Percentiles rank a stretch among this genome's conserved stretches.
Evolutionary conservation across 108 stramenopile genomes (phyloP).

Genomic region (Nannochloropsis gaditana): DNA sequence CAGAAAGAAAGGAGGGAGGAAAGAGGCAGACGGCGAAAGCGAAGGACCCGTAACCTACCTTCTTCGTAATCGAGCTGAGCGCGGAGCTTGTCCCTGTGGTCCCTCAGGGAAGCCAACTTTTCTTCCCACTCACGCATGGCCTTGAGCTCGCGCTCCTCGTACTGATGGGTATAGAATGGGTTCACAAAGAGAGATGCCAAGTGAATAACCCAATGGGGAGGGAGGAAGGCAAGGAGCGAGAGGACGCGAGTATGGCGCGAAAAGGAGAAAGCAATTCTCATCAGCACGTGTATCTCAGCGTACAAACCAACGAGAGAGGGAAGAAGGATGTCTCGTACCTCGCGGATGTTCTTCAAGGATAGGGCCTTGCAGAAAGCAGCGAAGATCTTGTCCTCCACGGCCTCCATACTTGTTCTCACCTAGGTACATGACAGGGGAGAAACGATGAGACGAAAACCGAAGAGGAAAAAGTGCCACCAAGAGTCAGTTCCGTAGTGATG

Average conservation of each 20-base stretch:
- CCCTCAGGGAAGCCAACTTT: slow-evolving; percentile 36
- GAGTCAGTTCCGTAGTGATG: no score
- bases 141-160: slow-evolving; percentile 48
- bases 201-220: not conserved
- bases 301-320: not conserved
- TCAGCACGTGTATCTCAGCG: no score
- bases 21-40: not conserved
- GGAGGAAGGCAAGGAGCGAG: not conserved
- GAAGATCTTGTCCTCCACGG: slow-evolving; percentile 8
- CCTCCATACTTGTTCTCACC: not conserved
- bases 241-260: not conserved
- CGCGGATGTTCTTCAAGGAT: not conserved
- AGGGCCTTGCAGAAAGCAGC: slow-evolving; percentile 15
- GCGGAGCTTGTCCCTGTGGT: slow-evolving; percentile 45
- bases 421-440: not conserved
- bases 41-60: not conserved
- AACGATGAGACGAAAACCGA: not conserved
- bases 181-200: not conserved
- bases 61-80: slow-evolving; percentile 14
- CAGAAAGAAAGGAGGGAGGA: not conserved
- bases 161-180: not conserved
- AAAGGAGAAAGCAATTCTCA: not conserved
- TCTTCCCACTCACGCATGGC: slow-evolving; percentile 46
- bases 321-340: not conserved
- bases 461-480: no score